phyloP scores from a whole-genome alignment of 108 stramenopile species.

The Skeletonema costatum region DNA sequence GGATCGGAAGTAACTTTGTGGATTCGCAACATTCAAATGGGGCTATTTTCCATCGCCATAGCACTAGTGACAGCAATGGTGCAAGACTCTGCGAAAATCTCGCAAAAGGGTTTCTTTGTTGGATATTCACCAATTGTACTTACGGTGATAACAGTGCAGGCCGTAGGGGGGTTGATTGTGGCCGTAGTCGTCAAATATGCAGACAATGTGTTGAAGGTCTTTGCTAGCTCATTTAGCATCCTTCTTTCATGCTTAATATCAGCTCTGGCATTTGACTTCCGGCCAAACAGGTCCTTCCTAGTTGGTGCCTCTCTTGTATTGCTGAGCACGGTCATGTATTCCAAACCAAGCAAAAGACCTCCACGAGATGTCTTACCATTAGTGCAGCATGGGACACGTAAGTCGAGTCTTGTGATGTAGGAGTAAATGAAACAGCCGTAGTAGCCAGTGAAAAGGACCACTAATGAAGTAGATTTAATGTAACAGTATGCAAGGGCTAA shows the following conservation, averaged over 20 bases:
- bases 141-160: conserved; percentile 91
- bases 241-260: conserved; percentile 90
- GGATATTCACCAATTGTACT: conserved; percentile 88
- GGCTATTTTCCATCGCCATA: conserved; percentile 86
- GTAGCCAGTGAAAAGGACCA: too few species aligned
- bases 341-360: conserved; percentile 49
- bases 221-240: conserved; percentile 95
- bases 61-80: conserved; percentile 74
- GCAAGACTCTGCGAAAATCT: conserved; percentile 67
- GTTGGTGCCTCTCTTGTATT: conserved; percentile 78
- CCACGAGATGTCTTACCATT: neutral
- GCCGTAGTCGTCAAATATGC: conserved; percentile 97
- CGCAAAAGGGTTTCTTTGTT: conserved; percentile 84
- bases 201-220: conserved; percentile 96
- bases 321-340: conserved; percentile 75
- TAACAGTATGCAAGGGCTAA: too few species aligned
- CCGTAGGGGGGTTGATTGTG: conserved; percentile 95
- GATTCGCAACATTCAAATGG: conserved; percentile 98
- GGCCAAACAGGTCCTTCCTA: conserved; percentile 67
- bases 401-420: neutral
- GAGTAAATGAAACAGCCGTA: neutral
- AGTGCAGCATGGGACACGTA: neutral
- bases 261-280: conserved; percentile 90
- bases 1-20: conserved; percentile 87
- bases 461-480: too few species aligned